Percentiles rank a stretch among this genome's conserved stretches.
phyloP scores from a whole-genome alignment of 148 eudicot genomes.

The Chenopodium quinoa region DNA sequence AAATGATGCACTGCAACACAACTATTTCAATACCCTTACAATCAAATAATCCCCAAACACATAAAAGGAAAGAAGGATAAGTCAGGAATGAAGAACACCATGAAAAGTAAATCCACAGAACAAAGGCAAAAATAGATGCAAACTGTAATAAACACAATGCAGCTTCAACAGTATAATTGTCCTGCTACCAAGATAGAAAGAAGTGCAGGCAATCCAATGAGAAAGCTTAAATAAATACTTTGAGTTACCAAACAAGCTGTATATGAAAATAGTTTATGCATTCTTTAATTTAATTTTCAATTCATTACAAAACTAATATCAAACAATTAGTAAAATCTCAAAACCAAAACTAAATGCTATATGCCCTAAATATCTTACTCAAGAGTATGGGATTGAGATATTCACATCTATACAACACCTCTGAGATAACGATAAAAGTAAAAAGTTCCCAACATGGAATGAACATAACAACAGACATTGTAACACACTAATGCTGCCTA shows the following conservation, averaged over 20 bases:
- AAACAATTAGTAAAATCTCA: not conserved
- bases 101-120: not conserved
- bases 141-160: not conserved
- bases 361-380: not conserved
- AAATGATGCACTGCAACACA: not conserved
- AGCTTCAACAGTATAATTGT: not conserved
- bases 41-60: not conserved
- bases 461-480: not conserved
- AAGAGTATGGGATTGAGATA: not conserved
- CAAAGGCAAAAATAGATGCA: not conserved
- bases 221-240: not conserved
- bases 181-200: not conserved
- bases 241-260: too few species aligned
- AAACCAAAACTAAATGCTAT: not conserved
- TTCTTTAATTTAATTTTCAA: too few species aligned
- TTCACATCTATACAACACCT: not conserved
- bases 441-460: not conserved
- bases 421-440: not conserved
- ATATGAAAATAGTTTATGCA: too few species aligned
- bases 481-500: not conserved
- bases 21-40: not conserved
- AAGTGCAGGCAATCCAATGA: not conserved
- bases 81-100: not conserved
- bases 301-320: not conserved
- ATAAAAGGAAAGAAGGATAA: too few species aligned